Conservation (phyloP, 495 filamentous ascomycete species). For the Xylaria acuta region DNA sequence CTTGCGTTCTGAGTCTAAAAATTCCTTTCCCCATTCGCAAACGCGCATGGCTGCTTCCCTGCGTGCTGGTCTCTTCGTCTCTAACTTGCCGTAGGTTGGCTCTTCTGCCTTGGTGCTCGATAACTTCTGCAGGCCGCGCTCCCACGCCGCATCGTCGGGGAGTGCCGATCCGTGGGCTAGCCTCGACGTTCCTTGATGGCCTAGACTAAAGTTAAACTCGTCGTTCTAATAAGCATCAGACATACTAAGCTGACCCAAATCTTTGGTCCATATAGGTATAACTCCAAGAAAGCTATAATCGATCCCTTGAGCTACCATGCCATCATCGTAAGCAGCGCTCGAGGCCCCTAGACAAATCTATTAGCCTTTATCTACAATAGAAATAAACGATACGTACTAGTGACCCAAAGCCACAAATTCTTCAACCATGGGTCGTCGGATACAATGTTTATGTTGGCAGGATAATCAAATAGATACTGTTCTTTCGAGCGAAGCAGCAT, state of each 20-base stretch:
- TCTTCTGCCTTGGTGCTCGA: constrained; percentile 49
- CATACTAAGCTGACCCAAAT: constrained; percentile 60
- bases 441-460: constrained; percentile 69
- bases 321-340: constrained; percentile 65
- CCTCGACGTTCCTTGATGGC: constrained; percentile 47
- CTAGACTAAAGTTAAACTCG: constrained; percentile 32
- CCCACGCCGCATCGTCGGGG: constrained; percentile 56
- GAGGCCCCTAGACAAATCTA: constrained; percentile 62
- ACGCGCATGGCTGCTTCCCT: constrained; percentile 76
- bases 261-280: constrained; percentile 76
- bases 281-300: constrained; percentile 90
- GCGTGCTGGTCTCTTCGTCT: constrained; percentile 74
- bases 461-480: constrained; percentile 80
- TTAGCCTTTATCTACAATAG: constrained; percentile 16
- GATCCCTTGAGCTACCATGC: constrained; percentile 75
- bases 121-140: constrained; percentile 54
- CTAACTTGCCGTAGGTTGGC: constrained; percentile 46
- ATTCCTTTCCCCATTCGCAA: constrained; percentile 68
- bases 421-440: constrained; percentile 76
- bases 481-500: constrained; percentile 64
- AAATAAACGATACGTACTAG: constrained; percentile 55
- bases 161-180: constrained; percentile 46
- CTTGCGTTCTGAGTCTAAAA: constrained; percentile 60
- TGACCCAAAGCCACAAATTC: constrained; percentile 79
- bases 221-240: background rate